These are phyloP conservation scores for Albugo laibachii DNA, from an alignment of 352 stramenopile genomes.

Conservation along the genomic window DNA sequence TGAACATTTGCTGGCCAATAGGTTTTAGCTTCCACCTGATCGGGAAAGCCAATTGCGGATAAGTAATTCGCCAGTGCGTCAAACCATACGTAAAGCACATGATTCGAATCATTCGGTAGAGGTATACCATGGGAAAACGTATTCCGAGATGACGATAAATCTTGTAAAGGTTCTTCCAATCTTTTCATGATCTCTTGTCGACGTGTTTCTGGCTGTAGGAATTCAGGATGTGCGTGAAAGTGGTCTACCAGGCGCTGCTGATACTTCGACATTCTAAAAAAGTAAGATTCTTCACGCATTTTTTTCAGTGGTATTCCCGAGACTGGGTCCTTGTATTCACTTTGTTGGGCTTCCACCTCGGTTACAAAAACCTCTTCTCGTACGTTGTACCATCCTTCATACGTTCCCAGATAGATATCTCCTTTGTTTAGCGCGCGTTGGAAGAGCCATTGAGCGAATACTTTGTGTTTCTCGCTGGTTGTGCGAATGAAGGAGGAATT, in stretches of 20 bases:
- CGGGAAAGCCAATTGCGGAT: slow-evolving; percentile 88
- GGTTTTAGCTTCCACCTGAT: slow-evolving; percentile 35
- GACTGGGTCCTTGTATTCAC: slow-evolving; percentile 89
- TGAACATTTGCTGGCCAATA: slow-evolving; percentile 73
- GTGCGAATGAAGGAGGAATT: slow-evolving; percentile 90
- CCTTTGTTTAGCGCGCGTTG: slow-evolving; percentile 68
- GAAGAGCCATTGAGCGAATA: slow-evolving; percentile 90
- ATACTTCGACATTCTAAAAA: slow-evolving; percentile 99
- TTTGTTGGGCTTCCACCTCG: slow-evolving; percentile 88
- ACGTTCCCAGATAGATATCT: slow-evolving; percentile 96
- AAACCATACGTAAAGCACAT: slow-evolving; percentile 99
- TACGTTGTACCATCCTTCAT: slow-evolving; percentile 98
- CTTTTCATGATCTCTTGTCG: slow-evolving; percentile 87
- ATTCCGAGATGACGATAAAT: slow-evolving; percentile 93
- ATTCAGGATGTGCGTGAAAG: slow-evolving; percentile 88
- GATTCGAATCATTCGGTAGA: slow-evolving; percentile 86
- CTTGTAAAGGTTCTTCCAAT: slow-evolving; percentile 85
- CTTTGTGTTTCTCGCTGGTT: slow-evolving; percentile 88
- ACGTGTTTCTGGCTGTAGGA: slow-evolving; percentile 91
- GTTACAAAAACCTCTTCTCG: slow-evolving; percentile 98
- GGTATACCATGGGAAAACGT: slow-evolving; percentile 91
- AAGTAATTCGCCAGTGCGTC: slow-evolving; percentile 98
- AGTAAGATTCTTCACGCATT: slow-evolving; percentile 97
- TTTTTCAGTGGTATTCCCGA: slow-evolving; percentile 90
- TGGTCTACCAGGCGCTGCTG: slow-evolving; percentile 88